phyloP scores from a whole-genome alignment of 1,139 yeast species.

The Hyphopichia fennica region DNA sequence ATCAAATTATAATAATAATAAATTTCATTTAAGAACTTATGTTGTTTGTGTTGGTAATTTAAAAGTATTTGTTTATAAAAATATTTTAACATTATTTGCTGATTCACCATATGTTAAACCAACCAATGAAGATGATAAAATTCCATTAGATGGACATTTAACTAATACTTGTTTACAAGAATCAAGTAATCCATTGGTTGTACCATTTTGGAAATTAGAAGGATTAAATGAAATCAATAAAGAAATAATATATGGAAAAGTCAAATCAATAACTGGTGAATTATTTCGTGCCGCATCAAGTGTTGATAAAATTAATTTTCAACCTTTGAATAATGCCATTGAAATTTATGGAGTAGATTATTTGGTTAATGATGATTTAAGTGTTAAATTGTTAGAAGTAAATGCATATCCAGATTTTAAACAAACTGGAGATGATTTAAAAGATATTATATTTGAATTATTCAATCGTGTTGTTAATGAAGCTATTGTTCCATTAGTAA shows the following conservation, averaged over 20 bases:
- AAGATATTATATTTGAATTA: conserved; percentile 58
- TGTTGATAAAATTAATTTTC: conserved; percentile 84
- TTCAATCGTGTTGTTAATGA: conserved; percentile 48
- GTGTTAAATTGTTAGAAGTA: conserved; percentile 72
- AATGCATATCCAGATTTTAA: conserved; percentile 96
- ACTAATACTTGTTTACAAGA: conserved; percentile 92
- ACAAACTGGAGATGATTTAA: conserved; percentile 83
- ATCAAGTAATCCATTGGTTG: conserved; percentile 49
- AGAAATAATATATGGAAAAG: conserved; percentile 46
- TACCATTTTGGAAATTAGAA: conserved; percentile 61
- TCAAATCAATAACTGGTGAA: conserved; percentile 64
- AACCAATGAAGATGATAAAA: conserved; percentile 23
- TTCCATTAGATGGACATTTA: conserved; percentile 68
- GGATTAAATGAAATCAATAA: conserved; percentile 35
- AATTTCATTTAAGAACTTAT: conserved; percentile 87
- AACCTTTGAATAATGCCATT: conserved; percentile 77
- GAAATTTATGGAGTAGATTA: conserved; percentile 91
- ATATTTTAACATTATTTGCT: conserved; percentile 83
- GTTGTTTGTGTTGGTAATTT: conserved; percentile 77
- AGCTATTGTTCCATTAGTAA: conserved; percentile 18
- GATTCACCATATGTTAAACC: conserved; percentile 49
- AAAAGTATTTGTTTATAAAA: conserved; percentile 72
- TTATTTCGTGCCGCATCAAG: conserved; percentile 79
- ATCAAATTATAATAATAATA: conserved; percentile 58
- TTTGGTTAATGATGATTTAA: conserved; percentile 56